phyloP scores from a whole-genome alignment of 176 grass and related monocot genomes.

The Guadua angustifolia region DNA sequence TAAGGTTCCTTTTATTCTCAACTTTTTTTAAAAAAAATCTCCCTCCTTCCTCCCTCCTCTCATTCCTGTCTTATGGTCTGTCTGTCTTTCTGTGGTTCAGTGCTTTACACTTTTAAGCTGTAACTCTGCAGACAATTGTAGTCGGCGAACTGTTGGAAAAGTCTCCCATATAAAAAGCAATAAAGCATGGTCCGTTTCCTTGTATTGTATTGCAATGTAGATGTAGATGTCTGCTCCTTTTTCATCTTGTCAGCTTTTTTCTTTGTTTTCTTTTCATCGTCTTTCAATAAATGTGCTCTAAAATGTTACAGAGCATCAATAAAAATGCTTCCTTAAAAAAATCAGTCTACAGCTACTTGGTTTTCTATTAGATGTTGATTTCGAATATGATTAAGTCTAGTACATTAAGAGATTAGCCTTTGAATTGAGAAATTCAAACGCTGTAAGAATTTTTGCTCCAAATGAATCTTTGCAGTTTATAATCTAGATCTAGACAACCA shows the following conservation, averaged over 20 bases:
- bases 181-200: not conserved
- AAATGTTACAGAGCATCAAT: slow-evolving; percentile 7
- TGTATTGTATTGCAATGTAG: slow-evolving; percentile 21
- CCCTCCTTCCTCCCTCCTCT: not conserved
- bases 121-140: not conserved
- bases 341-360: not conserved
- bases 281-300: not conserved
- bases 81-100: not conserved
- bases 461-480: slow-evolving; percentile 5
- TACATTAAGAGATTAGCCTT: not conserved
- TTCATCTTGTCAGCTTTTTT: not conserved
- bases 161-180: not conserved
- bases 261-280: not conserved
- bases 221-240: not conserved
- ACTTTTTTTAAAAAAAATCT: not conserved
- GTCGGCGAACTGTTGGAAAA: not conserved
- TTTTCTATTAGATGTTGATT: not conserved
- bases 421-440: slow-evolving; percentile 11
- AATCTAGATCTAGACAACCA: not conserved
- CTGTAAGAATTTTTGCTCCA: not conserved
- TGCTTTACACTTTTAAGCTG: not conserved
- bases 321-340: not conserved
- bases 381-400: not conserved
- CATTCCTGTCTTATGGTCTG: not conserved
- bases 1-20: slow-evolving; percentile 23